Base-by-base conservation (phyloP, 2,329 filamentous ascomycete species). In the Scortechinia acanthostroma region DNA sequence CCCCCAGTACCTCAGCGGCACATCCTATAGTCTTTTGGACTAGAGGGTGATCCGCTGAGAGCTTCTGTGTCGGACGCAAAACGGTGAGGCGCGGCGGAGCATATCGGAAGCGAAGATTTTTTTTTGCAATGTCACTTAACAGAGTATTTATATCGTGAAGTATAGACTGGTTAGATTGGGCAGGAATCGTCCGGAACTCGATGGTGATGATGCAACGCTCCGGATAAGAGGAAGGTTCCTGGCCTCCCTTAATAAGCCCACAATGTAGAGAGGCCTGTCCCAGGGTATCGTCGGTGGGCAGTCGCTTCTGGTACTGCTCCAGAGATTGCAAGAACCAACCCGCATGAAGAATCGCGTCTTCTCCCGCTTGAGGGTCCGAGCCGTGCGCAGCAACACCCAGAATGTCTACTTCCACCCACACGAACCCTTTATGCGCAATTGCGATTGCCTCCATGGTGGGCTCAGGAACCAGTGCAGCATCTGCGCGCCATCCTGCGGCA, bases 171-270 rank as follows among this genome's bases (percentile, higher is more conserved):
- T 56, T 47, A 0, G 65, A 68, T 51, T 76, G 69, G 3, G 59
- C 61, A 2, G 67, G 56, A 0, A 77, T 51, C 0, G 71, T 76
- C 4, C 74, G 66, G 4, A 70, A 63, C 48, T 77, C 74, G 1
- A 76, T 43, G 0, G 63, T 65, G 16, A 77, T 57, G 0, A 60
- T 70, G 53, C 73, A 75, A n/a, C 57, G 56, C 0, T 62, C 67
- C 0, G 73, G 71, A 43, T 77, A 77, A 0, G 70, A 74, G 0
- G 73, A 73, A 0, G 61, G 57, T 43, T 77, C 74, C 45, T 76
- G 70, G 1, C 73, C 72, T 1, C 74, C 73, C 13, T 60, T 61
- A 37, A 76, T 69, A 4, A 71, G 48, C 0, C 68, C 68, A 3
- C 68, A 70, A 42, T 77, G 74, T 3, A 74, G 54, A 2, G 62